Evolutionary conservation across 495 filamentous ascomycete species (phyloP), one percentile per base, ranked within the genome.

Genomic region (Tuber calosporum): DNA sequence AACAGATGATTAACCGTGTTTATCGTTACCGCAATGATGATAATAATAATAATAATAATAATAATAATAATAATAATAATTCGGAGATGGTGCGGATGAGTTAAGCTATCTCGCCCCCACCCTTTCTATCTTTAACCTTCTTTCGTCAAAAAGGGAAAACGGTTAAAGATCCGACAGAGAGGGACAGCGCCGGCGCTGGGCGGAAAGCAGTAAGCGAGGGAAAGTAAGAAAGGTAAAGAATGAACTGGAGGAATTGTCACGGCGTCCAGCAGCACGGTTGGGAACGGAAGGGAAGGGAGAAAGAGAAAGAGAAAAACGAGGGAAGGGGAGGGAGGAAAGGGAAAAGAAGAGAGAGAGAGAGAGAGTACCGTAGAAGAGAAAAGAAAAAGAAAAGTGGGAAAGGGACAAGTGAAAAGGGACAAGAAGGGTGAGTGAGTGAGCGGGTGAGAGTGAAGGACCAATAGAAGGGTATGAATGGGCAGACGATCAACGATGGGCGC

Each of bases 171-270:
- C 73, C 71, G 74, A 66, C 72, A 70, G 77, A 75, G 71, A 77
- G 70, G 69, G 72, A 62, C 77, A 79, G 76, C 72, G 76, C 76
- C 76, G 76, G 76, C 76, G 76, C 77, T 79, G 72, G 66, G 48
- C 69, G n/a, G 43, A 69, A 66, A 66, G 67, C 73, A 69, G 53
- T 70, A 43, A 69, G 62, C 36, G 20, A 26, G 48, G 71, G 39
- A 37, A 69, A 48, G 30, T 66, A 39, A 34, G n/a, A 38, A 73
- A 19, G 68, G 67, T 72, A 77, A 77, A 70, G 70, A 79, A 70
- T 53, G 77, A 69, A 77, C 68, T 68, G 45, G 74, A 71, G 43
- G 58, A 62, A 77, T 48, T 38, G 37, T 53, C 48, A 62, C 42
- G 72, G 72, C 41, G 77, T 41, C 69, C 53, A 79, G 67, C 69